Conservation (phyloP, 768 basidiomycete genomes). For the Trametes elegans region DNA sequence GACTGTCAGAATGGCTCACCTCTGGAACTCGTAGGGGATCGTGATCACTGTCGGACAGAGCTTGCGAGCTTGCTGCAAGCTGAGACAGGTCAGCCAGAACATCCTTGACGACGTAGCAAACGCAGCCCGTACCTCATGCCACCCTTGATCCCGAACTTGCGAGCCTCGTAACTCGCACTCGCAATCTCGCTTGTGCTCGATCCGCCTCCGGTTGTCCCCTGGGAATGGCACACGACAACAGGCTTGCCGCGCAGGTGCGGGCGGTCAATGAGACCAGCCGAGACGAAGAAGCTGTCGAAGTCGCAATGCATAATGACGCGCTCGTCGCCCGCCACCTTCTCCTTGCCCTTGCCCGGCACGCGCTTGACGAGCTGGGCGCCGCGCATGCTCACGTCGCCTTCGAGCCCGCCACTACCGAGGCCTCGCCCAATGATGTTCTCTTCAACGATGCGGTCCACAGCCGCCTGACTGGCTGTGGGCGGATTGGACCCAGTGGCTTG, state of each 20-base stretch:
- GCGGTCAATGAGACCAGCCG: slow-evolving; percentile 78
- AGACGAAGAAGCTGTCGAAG: slow-evolving; percentile 97
- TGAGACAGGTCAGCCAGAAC: neutral
- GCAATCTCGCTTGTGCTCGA: slow-evolving; percentile 94
- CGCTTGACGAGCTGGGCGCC: slow-evolving; percentile 46
- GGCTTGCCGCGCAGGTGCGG: slow-evolving; percentile 86
- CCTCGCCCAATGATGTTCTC: slow-evolving; percentile 27
- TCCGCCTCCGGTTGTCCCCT: slow-evolving; percentile 65
- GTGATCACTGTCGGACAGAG: slow-evolving; percentile 72
- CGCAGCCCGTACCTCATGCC: slow-evolving; percentile 79
- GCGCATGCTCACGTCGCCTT: slow-evolving; percentile 33
- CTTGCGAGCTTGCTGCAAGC: slow-evolving; percentile 56
- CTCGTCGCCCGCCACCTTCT: slow-evolving; percentile 43
- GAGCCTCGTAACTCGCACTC: slow-evolving; percentile 91
- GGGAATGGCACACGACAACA: slow-evolving; percentile 94
- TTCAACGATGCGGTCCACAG: slow-evolving; percentile 34
- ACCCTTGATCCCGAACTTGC: slow-evolving; percentile 83
- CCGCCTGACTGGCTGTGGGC: slow-evolving; percentile 16
- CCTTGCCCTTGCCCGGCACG: slow-evolving; percentile 56
- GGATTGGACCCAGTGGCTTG: neutral
- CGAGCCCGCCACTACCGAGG: slow-evolving; percentile 27
- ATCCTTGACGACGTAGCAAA: neutral
- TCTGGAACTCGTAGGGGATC: slow-evolving; percentile 93
- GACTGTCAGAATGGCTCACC: slow-evolving; percentile 38
- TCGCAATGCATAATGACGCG: slow-evolving; percentile 88